phyloP scores from a whole-genome alignment of 805 yeast species.

The Candida golubevii region DNA sequence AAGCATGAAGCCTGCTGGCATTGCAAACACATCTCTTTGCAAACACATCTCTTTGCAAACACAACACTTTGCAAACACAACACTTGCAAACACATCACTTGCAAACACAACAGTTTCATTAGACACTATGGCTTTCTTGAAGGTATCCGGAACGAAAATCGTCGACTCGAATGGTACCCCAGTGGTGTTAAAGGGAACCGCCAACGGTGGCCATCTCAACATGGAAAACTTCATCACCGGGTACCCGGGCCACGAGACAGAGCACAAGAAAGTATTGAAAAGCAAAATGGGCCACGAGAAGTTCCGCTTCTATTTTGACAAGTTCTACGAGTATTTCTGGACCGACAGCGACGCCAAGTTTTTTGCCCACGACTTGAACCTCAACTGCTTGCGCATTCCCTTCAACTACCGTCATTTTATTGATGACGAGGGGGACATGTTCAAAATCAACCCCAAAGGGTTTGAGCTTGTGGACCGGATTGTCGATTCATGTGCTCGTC shows the following conservation, averaged over 20 bases:
- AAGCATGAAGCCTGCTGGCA: not conserved
- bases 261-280: slow-evolving; percentile 40
- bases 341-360: slow-evolving; percentile 47
- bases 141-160: slow-evolving; percentile 45
- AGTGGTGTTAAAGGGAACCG: slow-evolving; percentile 45
- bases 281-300: slow-evolving; percentile 44
- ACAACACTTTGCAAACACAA: not conserved
- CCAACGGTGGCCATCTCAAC: slow-evolving; percentile 48
- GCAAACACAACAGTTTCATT: not conserved
- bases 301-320: slow-evolving; percentile 46
- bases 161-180: slow-evolving; percentile 37
- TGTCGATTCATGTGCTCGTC: slow-evolving; percentile 40
- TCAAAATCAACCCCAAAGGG: slow-evolving; percentile 40
- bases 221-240: slow-evolving; percentile 58
- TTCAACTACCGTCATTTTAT: slow-evolving; percentile 50
- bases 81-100: not conserved
- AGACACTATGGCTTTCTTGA: slow-evolving; percentile 25
- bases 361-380: slow-evolving; percentile 34
- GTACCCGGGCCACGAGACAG: slow-evolving; percentile 51
- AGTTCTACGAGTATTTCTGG: slow-evolving; percentile 52
- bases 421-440: slow-evolving; percentile 43
- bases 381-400: slow-evolving; percentile 48
- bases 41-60: not conserved
- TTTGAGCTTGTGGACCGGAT: slow-evolving; percentile 42
- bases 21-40: not conserved